These are phyloP conservation scores for Perilla frutescens DNA, from an alignment of 257 asterid species.

Conservation along the genomic window DNA sequence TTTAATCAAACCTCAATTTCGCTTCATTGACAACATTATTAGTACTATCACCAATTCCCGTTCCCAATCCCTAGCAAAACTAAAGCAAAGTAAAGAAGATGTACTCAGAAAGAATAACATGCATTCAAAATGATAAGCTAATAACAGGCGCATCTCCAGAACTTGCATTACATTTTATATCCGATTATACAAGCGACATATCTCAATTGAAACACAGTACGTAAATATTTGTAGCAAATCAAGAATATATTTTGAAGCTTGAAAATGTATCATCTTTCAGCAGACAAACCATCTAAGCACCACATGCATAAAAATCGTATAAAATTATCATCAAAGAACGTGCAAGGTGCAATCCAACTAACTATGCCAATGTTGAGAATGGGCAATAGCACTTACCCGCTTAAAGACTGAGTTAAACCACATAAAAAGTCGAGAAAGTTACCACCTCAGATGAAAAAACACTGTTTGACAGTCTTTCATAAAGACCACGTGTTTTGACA, in stretches of 20 bases:
- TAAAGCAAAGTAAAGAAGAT: background rate
- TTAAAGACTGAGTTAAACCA: slow-evolving; percentile 71
- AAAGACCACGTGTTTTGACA: slow-evolving; percentile 78
- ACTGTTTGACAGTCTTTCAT: slow-evolving; percentile 79
- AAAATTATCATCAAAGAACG: background rate
- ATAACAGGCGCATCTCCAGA: no score
- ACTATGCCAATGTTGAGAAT: slow-evolving; percentile 13
- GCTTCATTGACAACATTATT: slow-evolving; percentile 51
- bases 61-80: background rate
- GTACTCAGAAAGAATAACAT: background rate
- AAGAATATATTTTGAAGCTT: background rate
- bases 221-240: background rate
- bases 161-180: no score
- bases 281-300: background rate
- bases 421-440: slow-evolving; percentile 72
- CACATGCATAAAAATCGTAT: background rate
- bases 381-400: slow-evolving; percentile 52
- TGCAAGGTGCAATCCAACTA: background rate
- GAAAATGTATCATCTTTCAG: background rate
- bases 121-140: background rate
- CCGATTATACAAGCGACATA: background rate
- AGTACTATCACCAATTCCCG: slow-evolving; percentile 7
- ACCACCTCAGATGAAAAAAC: slow-evolving; percentile 67
- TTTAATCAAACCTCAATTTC: slow-evolving; percentile 26
- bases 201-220: background rate